Base-by-base conservation (phyloP, 257 asterid genomes). In the Cinchona pubescens region DNA sequence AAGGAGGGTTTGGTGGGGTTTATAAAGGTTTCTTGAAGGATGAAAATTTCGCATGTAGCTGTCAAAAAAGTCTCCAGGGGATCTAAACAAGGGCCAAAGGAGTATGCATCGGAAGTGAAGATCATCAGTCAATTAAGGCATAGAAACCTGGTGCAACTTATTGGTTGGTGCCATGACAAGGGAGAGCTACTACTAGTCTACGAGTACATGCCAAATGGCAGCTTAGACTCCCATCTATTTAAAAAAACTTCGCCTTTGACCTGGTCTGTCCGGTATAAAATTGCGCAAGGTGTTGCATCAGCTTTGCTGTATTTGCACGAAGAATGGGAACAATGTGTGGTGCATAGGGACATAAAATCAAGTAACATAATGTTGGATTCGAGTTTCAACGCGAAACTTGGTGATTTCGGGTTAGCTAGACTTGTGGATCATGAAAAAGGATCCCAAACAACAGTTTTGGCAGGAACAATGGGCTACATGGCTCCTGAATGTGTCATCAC, bases 151-250 rank as follows among this genome's bases (percentile, higher is more conserved):
- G 92, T 88, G 45, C 85, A 83, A 69, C 88, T 88, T 8, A 58
- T 84, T 1, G 92, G 92, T 3, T 88, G 92, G 92, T 85, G 92
- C 43, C 90, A 85, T 2, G 86, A 86, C 27, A 78, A 55, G 56
- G 40, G 69, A 2, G 85, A 88, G 46, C 70, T 88, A 0, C 78
- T 86, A 0, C 86, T 88, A 14, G 90, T 82, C 67, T 86, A 86
- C 7, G 90, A 88, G 23, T 72, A 79, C 67, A 27, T 80, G 78
- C 86, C 86, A 1, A 84, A 86, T 56, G 90, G 87, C 1, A 88
- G 92, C 88, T 51, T 86, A 69, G 86, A 83, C 67, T 38, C 67
- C 1, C 83, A 79, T 60, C 80, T 84, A 32, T 84, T 76, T 48
- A 64, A 65, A 51, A 75, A 37, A 13, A 76, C 42, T 40, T 69